Base-by-base conservation (phyloP, 176 grass and related monocot genomes). In the Carex kokanica region DNA sequence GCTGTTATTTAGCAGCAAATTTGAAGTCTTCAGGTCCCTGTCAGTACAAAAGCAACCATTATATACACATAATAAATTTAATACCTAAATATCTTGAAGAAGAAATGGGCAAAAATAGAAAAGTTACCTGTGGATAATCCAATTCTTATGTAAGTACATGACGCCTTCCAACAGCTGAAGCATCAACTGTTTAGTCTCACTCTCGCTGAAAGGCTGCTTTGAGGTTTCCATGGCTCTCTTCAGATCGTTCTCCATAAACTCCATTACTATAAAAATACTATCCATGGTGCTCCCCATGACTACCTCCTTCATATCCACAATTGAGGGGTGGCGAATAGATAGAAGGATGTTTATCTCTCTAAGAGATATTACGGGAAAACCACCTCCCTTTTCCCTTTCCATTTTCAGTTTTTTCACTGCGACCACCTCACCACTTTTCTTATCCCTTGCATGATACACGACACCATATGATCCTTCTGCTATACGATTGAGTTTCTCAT, bases 251-350 rank as follows among this genome's bases (percentile, higher is more conserved):
- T 97, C 94, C 92, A 97, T 97, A 68, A 92, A 97, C 60, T 97
- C 94, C 94, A 97, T 94, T 32, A 97, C 92, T 90, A 97, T 92
- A 63, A 92, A 94, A 60, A 90, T 94, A 86, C 88, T 94, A 77
- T 90, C 74, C 23, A 86, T 62, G 27, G 32, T 82, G 60, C 83
- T 85, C 53, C 94, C 92, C 68, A 92, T 87, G 25, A 97, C 92
- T 74, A 97, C 86, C 84, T 97, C 94, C 73, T 92, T 97, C 43
- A 92, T 90, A 86, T 94, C 94, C 52, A 94, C 92, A 61, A 97
- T 88, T 5, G 90, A 97, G 60, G 91, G 85, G 78, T 97, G 92
- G 59, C 92, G 88, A 68, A 91, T 86, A 4, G 94, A 94, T 25
- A 97, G 27, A 27, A 97, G 88, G 64, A 97, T 94, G 84, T 97